Evolutionary conservation across 306 rosid genomes (phyloP), one percentile per base, ranked within the genome.

Genomic region (Myrica gale): DNA sequence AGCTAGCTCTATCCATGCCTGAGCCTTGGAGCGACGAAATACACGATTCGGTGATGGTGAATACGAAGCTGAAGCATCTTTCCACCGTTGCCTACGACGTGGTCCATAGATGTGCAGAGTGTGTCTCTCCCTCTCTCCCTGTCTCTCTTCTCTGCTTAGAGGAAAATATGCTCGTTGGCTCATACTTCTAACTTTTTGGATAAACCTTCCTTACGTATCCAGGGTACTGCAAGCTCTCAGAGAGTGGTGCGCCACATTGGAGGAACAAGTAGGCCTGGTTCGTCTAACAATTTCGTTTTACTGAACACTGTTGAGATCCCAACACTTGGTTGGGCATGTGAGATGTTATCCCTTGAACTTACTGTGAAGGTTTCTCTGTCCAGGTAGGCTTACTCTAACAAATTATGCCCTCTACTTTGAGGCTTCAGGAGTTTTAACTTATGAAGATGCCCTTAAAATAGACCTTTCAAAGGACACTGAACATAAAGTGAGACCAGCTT

Each of bases 171-270:
- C 32, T 2, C 32, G 32, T 26, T 26, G 32, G 32, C 32, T 26
- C 32, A 26, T 26, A 26, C 32, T 26, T 26, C 32, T 26, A 26
- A 26, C 32, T 26, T 1, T 0, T 26, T 26, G 32, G 32, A 26
- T 26, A 26, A 26, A 26, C 32, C 32, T 26, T 26, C 32, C 32
- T 26, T 1, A 26, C 48, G 16, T 48, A 19, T 78, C 7, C 3
- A 92, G 54, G 99, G 99, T 82, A 96, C 96, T 68, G 96, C 97
- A 66, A 86, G 84, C 82, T 68, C 96, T 5, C 93, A 89, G 48
- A 81, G 99, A 88, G 99, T 96, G 37, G 77, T 92, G 72, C 97
- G 96, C 57, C 98, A 96, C 86, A 92, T 96, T 17, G 96, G 99
- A 81, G 78, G 84, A 74, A 85, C 92, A 54, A 90, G 98, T 76